Evolutionary conservation across 139 green algal species (phyloP).

Genomic region (Micractinium sp.): DNA sequence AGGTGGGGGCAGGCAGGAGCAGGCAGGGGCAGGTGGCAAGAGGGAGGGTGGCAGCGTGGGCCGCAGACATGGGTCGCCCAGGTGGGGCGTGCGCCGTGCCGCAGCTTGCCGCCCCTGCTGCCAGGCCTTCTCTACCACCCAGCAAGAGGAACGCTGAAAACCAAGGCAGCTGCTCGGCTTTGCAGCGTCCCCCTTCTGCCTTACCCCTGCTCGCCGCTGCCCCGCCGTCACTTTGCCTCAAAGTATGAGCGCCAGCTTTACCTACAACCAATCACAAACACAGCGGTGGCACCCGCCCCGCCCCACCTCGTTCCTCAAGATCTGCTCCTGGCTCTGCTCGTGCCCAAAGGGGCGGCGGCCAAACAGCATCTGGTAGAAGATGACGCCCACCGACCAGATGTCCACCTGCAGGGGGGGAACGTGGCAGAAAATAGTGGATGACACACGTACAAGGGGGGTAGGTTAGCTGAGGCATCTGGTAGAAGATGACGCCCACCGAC

Average conservation of each 20-base stretch:
- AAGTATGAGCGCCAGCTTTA: too few relatives aligned
- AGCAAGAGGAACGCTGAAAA: too few relatives aligned
- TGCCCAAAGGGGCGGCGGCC: conserved; percentile 89
- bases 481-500: conserved; percentile 84
- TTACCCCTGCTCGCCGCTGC: not conserved
- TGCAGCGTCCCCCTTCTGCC: not conserved
- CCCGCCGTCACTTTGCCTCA: not conserved
- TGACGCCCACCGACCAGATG: conserved; percentile 91
- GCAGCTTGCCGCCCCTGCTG: too few relatives aligned
- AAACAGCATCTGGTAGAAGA: conserved; percentile 97
- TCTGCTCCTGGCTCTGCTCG: conserved; percentile 80
- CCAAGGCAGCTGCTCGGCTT: too few relatives aligned
- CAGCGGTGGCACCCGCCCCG: too few relatives aligned
- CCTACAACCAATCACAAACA: too few relatives aligned
- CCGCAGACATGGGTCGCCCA: not conserved
- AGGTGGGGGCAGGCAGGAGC: not conserved
- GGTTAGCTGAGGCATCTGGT: too few relatives aligned
- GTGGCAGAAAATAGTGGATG: not conserved
- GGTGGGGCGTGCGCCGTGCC: too few relatives aligned
- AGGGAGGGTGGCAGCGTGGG: not conserved
- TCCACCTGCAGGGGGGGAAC: conserved; percentile 71
- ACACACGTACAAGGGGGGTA: too few relatives aligned
- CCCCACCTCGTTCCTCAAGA: conserved; percentile 79
- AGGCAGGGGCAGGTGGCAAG: not conserved
- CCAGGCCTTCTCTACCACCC: too few relatives aligned